Evolutionary conservation across 1,139 yeast genomes (phyloP).

Genomic region (Geotrichum carabidarum): DNA sequence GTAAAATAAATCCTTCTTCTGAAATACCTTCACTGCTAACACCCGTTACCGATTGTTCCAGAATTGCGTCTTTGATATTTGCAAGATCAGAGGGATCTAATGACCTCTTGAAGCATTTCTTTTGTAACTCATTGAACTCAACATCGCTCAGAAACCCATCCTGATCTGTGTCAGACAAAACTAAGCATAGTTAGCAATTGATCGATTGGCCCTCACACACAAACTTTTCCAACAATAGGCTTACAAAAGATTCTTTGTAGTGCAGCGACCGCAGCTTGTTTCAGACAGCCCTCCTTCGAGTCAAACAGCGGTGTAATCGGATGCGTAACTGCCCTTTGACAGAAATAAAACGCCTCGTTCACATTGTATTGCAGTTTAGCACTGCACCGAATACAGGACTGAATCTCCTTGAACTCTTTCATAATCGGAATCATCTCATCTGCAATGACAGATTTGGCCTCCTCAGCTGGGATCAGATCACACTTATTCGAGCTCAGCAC

Average conservation of each 20-base stretch:
- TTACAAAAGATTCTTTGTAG: slow-evolving; percentile 65
- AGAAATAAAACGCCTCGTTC: slow-evolving; percentile 80
- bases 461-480: slow-evolving; percentile 43
- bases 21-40: slow-evolving; percentile 52
- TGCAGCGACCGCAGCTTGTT: slow-evolving; percentile 72
- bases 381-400: slow-evolving; percentile 81
- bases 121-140: slow-evolving; percentile 66
- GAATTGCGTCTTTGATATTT: slow-evolving; percentile 43
- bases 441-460: slow-evolving; percentile 37
- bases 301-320: slow-evolving; percentile 94
- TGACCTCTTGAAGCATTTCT: slow-evolving; percentile 63
- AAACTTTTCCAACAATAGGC: slow-evolving; percentile 2
- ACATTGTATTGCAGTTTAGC: slow-evolving; percentile 77
- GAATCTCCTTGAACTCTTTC: slow-evolving; percentile 89
- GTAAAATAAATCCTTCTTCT: slow-evolving; percentile 64
- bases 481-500: slow-evolving; percentile 82
- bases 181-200: slow-evolving; percentile 10
- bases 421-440: slow-evolving; percentile 84
- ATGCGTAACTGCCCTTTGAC: slow-evolving; percentile 86
- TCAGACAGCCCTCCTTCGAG: slow-evolving; percentile 78
- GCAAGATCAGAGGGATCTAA: slow-evolving; percentile 51
- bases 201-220: no score
- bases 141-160: slow-evolving; percentile 70
- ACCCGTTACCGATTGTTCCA: slow-evolving; percentile 20
- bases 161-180: slow-evolving; percentile 81